Evolutionary conservation across 768 basidiomycete species (phyloP), one percentile per base, ranked within the genome.

Genomic region (Phanerodontia chrysosporium): DNA sequence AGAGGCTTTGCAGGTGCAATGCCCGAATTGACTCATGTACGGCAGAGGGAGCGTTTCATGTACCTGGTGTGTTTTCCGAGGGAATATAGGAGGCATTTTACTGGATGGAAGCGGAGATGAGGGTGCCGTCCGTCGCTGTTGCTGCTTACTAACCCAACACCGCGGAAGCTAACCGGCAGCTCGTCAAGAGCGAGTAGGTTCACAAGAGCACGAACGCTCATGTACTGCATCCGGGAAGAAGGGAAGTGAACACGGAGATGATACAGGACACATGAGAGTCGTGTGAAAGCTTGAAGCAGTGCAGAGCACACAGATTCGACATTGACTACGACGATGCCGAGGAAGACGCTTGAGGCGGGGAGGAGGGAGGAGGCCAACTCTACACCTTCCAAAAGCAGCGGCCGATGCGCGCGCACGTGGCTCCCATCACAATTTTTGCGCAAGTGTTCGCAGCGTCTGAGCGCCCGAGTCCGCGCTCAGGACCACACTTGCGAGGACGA

Each of bases 381-480:
- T 45, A 29, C 6, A 46, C 55, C 25, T 56, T 12, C 55, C 55
- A 2, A 39, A 44, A 44, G 25, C 3, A 21, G 54, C 27, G n/a
- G 6, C 16, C 9, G 2, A 35, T 35, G 29, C 9, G 16, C 6
- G 14, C 14, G 22, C 51, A 52, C 51, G 51, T 52, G 44, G 39
- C 44, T 29, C 54, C n/a, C 55, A 35, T 45, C 59, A 49, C 46
- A 60, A 49, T 51, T 60, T 60, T 56, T 56, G 36, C 6, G 53
- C 12, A 44, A 28, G 53, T n/a, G n/a, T n/a, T n/a, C n/a, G n/a
- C n/a, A n/a, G n/a, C n/a, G n/a, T n/a, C n/a, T n/a, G n/a, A 21
- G 24, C 39, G 18, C 48, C 25, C 7, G 16, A 7, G 21, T 49
- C 21, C 12, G 48, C 21, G 49, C 27, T n/a, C 35, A 28, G 39